phyloP scores from a whole-genome alignment of 306 rosid species.

The Malus sieversii region DNA sequence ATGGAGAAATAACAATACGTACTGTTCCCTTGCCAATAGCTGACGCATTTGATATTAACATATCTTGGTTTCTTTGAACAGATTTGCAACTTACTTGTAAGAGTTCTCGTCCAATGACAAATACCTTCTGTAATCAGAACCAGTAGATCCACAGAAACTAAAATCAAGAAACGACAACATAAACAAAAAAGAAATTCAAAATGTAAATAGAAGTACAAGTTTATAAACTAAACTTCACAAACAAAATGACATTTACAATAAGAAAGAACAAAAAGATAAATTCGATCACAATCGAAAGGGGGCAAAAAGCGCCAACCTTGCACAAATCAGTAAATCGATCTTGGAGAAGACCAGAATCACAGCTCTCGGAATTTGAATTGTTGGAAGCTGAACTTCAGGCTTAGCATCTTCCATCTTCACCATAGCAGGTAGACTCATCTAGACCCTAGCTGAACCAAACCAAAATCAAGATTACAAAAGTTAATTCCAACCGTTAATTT shows the following conservation, averaged over 20 bases:
- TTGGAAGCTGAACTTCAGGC: constrained; percentile 10
- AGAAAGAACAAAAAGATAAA: not conserved
- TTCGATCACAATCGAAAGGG: not conserved
- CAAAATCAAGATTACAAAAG: not conserved
- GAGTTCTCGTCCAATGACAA: not conserved
- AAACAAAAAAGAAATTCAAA: not conserved
- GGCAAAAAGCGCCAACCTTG: constrained; percentile 41
- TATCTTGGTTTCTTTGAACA: constrained; percentile 59
- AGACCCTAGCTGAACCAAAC: constrained; percentile 8
- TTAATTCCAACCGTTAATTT: too few relatives aligned
- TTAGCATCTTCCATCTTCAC: constrained; percentile 46
- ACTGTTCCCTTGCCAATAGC: constrained; percentile 74
- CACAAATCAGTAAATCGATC: constrained; percentile 53
- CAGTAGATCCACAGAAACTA: too few relatives aligned
- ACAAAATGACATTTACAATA: not conserved
- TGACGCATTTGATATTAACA: constrained; percentile 39
- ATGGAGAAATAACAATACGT: not conserved
- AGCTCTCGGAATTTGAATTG: constrained; percentile 15
- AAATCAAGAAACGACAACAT: too few relatives aligned
- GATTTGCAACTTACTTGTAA: constrained; percentile 40
- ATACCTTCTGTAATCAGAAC: too few relatives aligned
- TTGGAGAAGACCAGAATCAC: constrained; percentile 25
- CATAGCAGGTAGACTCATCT: not conserved
- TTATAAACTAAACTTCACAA: not conserved
- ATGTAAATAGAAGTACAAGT: not conserved